Evolutionary conservation across 768 basidiomycete species (phyloP).

Genomic region (Panaeolus cyanescens): DNA sequence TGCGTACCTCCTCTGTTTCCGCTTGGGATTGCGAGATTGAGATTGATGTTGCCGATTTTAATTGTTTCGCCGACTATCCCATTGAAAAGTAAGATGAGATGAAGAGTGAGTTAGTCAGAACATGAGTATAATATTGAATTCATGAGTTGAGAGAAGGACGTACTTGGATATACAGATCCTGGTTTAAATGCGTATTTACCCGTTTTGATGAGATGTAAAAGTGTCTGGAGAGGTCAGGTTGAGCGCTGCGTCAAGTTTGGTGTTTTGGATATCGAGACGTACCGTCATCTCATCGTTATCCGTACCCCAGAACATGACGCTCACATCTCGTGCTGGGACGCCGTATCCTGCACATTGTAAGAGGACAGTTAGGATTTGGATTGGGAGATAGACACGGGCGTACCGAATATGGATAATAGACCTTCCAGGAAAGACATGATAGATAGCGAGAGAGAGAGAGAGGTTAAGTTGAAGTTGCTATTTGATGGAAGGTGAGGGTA

Average conservation of each 20-base stretch:
- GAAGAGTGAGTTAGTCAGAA: neutral
- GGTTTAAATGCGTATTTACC: neutral
- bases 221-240: neutral
- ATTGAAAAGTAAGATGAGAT: neutral
- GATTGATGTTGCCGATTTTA: neutral
- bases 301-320: neutral
- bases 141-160: neutral
- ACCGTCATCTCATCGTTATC: neutral
- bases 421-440: too few relatives aligned
- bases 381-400: too few relatives aligned
- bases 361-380: too few relatives aligned
- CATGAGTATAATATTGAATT: neutral
- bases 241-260: neutral
- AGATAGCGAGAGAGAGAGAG: too few relatives aligned
- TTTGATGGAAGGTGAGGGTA: too few relatives aligned
- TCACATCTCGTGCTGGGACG: too few relatives aligned
- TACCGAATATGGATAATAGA: too few relatives aligned
- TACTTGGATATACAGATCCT: neutral
- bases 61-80: neutral
- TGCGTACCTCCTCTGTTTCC: neutral
- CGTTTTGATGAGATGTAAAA: neutral
- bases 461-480: too few relatives aligned
- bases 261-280: neutral
- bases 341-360: too few relatives aligned
- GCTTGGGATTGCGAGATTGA: neutral